These are phyloP conservation scores for Hylodesmum podocarpum DNA, from an alignment of 306 rosid species.

Conservation along the genomic window DNA sequence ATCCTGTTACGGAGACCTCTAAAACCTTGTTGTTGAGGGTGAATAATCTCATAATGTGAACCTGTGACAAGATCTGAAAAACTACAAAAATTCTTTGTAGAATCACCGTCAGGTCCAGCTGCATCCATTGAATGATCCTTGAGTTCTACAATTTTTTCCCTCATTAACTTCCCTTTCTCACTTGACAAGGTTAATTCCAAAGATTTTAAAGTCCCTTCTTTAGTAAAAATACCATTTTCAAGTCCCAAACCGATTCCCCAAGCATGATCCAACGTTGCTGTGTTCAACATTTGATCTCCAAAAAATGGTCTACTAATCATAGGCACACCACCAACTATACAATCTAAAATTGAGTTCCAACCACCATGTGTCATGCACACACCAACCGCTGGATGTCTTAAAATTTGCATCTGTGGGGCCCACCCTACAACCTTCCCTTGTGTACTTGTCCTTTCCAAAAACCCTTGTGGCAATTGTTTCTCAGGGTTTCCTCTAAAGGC, in stretches of 20 bases:
- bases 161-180: conserved; percentile 45
- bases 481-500: conserved; percentile 49
- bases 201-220: conserved; percentile 12
- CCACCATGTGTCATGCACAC: conserved; percentile 65
- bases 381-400: conserved; percentile 44
- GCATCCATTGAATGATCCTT: conserved; percentile 32
- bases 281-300: conserved; percentile 60
- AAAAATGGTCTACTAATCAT: conserved; percentile 63
- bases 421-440: conserved; percentile 59
- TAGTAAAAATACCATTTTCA: conserved; percentile 46
- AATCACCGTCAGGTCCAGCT: conserved; percentile 41
- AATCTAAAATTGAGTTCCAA: conserved; percentile 69
- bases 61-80: conserved; percentile 33
- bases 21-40: not conserved
- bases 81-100: conserved; percentile 37
- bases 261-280: conserved; percentile 30
- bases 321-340: conserved; percentile 62
- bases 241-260: conserved; percentile 57
- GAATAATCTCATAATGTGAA: not conserved
- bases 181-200: conserved; percentile 33
- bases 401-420: conserved; percentile 58
- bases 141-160: conserved; percentile 32
- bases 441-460: conserved; percentile 21
- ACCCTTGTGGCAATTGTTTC: conserved; percentile 42
- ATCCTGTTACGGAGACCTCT: not conserved